Percentiles rank a stretch among this genome's conserved stretches.
Evolutionary conservation across 805 yeast genomes (phyloP).

Genomic region (Blastobotrys chiropterorum): DNA sequence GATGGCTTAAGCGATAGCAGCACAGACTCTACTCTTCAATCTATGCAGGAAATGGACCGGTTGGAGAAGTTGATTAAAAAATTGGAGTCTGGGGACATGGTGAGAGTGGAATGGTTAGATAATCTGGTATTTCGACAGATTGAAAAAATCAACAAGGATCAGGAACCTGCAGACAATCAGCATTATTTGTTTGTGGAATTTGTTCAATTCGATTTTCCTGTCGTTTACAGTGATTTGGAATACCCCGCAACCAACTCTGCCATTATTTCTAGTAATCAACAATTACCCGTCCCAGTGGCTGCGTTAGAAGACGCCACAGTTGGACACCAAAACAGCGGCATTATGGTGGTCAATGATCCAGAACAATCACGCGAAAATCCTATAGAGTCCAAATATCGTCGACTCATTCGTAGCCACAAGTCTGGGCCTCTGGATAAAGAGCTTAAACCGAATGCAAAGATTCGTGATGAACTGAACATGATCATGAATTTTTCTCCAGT

Average conservation of each 20-base stretch:
- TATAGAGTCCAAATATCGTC: conserved; percentile 79
- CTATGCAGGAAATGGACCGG: conserved; percentile 36
- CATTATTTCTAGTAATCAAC: conserved; percentile 22
- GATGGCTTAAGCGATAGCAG: conserved; percentile 26
- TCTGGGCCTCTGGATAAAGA: conserved; percentile 74
- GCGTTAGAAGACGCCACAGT: conserved; percentile 17
- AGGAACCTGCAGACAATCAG: conserved; percentile 8
- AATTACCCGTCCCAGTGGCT: conserved; percentile 21
- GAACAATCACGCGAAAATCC: conserved; percentile 70
- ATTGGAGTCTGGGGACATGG: conserved; percentile 63
- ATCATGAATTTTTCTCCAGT: conserved; percentile 79
- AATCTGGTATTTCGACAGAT: conserved; percentile 52
- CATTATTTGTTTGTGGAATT: conserved; percentile 49
- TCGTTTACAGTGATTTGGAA: conserved; percentile 57
- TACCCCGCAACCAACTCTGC: conserved; percentile 25
- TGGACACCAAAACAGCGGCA: conserved; percentile 10
- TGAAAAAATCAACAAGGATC: conserved; percentile 33
- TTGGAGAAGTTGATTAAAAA: conserved; percentile 50
- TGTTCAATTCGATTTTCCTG: conserved; percentile 63
- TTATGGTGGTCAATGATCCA: conserved; percentile 53
- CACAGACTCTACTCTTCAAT: conserved; percentile 23
- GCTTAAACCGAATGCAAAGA: conserved; percentile 78
- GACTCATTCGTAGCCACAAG: conserved; percentile 76
- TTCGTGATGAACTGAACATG: conserved; percentile 63
- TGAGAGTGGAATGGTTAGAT: conserved; percentile 68